Conservation (phyloP, 768 basidiomycete species). For the Paxillus involutus region DNA sequence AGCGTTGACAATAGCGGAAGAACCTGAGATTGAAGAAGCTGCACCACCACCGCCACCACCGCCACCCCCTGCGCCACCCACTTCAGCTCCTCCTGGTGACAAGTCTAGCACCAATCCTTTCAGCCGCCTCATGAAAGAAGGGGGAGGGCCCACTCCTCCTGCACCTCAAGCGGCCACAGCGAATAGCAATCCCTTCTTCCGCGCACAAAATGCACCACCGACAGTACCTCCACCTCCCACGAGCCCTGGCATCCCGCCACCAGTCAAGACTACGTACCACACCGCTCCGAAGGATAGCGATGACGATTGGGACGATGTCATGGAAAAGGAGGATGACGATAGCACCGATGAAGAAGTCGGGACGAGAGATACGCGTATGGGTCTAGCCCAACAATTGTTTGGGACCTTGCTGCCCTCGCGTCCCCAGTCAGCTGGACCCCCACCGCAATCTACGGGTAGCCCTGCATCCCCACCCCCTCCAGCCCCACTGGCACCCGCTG, state of each 20-base stretch:
- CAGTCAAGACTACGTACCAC: constrained; percentile 57
- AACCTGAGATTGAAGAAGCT: constrained; percentile 14
- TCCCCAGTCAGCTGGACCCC: constrained; percentile 52
- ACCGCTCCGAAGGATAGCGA: constrained; percentile 60
- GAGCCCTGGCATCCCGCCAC: constrained; percentile 39
- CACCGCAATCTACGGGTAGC: constrained; percentile 11
- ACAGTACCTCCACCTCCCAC: constrained; percentile 37
- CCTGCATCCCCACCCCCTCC: constrained; percentile 25
- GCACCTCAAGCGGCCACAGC: constrained; percentile 21
- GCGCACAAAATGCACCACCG: constrained; percentile 42
- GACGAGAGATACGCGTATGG: constrained; percentile 60
- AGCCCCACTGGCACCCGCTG: constrained; percentile 37
- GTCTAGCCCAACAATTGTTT: constrained; percentile 80
- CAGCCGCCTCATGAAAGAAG: constrained; percentile 60
- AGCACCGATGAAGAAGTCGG: constrained; percentile 80
- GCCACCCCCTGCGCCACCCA: constrained; percentile 25
- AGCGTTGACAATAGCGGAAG: constrained; percentile 9
- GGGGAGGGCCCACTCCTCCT: constrained; percentile 31
- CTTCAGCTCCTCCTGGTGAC: constrained; percentile 33
- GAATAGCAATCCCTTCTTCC: constrained; percentile 77
- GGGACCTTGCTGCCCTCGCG: constrained; percentile 62
- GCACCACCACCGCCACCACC: constrained; percentile 33
- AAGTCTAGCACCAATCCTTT: constrained; percentile 80
- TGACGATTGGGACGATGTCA: constrained; percentile 85
- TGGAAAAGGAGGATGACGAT: constrained; percentile 69